Percentiles rank a stretch among this genome's conserved stretches.
Evolutionary conservation across 2,329 filamentous ascomycete genomes (phyloP).

Genomic region (Sarocladiaceae sp.): DNA sequence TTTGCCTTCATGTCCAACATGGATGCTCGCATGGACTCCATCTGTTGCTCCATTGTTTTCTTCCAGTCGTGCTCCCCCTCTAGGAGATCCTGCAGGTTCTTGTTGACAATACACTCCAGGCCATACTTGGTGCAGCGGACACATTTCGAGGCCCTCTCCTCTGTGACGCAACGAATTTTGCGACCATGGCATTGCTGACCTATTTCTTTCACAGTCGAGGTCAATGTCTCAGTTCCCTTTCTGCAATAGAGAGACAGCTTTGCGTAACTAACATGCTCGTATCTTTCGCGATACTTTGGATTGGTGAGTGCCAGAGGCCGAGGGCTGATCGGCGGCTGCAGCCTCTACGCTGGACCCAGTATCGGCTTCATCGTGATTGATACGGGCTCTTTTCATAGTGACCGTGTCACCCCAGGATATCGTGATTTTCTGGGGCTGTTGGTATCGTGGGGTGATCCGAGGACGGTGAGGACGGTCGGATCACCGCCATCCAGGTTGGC

Average conservation of each 20-base stretch:
- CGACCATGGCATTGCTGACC: conserved; percentile 42
- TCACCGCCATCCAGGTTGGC: too few species aligned
- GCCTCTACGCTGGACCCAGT: neutral
- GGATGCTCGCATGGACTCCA: conserved; percentile 20
- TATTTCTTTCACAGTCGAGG: conserved; percentile 10
- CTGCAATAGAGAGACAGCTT: neutral
- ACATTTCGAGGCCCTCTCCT: conserved; percentile 36
- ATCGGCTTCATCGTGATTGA: neutral
- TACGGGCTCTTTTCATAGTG: neutral
- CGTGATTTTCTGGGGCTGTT: too few species aligned
- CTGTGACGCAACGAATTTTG: conserved; percentile 49
- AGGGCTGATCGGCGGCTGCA: neutral
- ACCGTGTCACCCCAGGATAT: neutral
- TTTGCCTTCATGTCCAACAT: conserved; percentile 20
- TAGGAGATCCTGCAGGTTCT: conserved; percentile 48
- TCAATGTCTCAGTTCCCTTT: neutral
- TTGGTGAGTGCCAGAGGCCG: conserved; percentile 10
- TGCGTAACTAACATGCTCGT: conserved; percentile 22
- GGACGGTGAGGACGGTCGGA: too few species aligned
- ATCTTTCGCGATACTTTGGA: conserved; percentile 27
- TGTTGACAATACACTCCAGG: conserved; percentile 46
- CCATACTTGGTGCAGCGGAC: conserved; percentile 42
- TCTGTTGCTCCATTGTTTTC: conserved; percentile 21
- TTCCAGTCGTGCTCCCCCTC: conserved; percentile 45
- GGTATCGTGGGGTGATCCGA: too few species aligned